Evolutionary conservation across 1,284 basidiomycete genomes (phyloP).

Genomic region (Fistulina hepatica): DNA sequence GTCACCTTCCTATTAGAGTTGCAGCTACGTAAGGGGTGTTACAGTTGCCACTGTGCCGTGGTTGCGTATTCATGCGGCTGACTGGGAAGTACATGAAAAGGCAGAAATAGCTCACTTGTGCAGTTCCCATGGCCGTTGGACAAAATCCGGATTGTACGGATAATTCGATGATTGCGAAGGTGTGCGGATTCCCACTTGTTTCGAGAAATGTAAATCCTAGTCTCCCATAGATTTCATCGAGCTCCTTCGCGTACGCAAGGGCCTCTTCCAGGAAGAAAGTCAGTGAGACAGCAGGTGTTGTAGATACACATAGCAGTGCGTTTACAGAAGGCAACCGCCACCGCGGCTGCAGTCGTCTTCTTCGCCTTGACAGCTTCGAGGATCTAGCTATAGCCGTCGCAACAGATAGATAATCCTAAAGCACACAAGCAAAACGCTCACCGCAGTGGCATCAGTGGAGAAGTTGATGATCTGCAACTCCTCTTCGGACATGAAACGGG

Average conservation of each 20-base stretch:
- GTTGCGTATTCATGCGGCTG: too few relatives aligned
- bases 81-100: too few relatives aligned
- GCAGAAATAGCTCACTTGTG: too few relatives aligned
- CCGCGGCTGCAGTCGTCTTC: constrained; percentile 19
- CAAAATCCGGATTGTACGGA: too few relatives aligned
- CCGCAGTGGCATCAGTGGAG: constrained; percentile 13
- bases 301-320: constrained; percentile 22
- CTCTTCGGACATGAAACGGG: constrained; percentile 11
- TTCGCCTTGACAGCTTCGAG: constrained; percentile 13
- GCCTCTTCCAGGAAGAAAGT: constrained; percentile 29
- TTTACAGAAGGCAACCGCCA: constrained; percentile 19
- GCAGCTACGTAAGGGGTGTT: too few relatives aligned
- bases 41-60: too few relatives aligned
- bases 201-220: too few relatives aligned
- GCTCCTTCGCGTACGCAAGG: constrained; percentile 27
- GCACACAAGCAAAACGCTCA: constrained; percentile 5
- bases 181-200: too few relatives aligned
- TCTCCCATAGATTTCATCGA: constrained; percentile 30
- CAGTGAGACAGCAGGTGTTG: constrained; percentile 15
- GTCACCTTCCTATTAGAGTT: too few relatives aligned
- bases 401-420: background rate
- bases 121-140: too few relatives aligned
- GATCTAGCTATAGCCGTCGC: constrained; percentile 8
- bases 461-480: constrained; percentile 15
- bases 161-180: too few relatives aligned